Percentiles rank a stretch among this genome's conserved stretches.
phyloP scores from a whole-genome alignment of 306 rosid genomes.

The Trifolium fragiferum region DNA sequence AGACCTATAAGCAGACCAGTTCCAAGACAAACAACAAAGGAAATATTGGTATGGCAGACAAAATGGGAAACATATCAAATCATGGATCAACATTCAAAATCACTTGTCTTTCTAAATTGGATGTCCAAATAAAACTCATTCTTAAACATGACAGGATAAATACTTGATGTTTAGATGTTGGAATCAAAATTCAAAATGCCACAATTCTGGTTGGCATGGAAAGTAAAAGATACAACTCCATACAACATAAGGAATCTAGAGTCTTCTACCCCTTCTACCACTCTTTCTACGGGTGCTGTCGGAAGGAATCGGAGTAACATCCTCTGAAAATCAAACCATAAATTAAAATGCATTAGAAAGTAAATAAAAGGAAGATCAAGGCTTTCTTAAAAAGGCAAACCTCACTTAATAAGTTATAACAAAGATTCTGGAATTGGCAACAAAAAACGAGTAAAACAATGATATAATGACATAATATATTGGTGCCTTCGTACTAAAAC shows the following conservation, averaged over 20 bases:
- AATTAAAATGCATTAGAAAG: background rate
- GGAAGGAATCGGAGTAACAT: conserved; percentile 89
- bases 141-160: conserved; percentile 28
- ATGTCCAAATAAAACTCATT: background rate
- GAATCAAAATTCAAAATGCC: conserved; percentile 34
- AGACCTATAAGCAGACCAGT: background rate
- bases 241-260: conserved; percentile 44
- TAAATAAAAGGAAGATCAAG: background rate
- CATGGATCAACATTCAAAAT: background rate
- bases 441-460: background rate
- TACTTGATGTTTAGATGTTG: conserved; percentile 35
- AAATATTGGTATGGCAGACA: background rate
- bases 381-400: background rate
- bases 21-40: background rate
- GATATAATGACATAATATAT: background rate
- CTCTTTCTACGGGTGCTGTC: conserved; percentile 97
- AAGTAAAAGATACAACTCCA: conserved; percentile 24
- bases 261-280: conserved; percentile 91
- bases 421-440: no score
- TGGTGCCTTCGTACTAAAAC: background rate
- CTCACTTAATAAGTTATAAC: no score
- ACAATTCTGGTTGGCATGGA: conserved; percentile 32
- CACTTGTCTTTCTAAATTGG: background rate
- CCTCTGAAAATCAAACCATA: conserved; percentile 61
- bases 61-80: background rate